Evolutionary conservation across 148 eudicot genomes (phyloP).

Genomic region (Oxyria digyna): DNA sequence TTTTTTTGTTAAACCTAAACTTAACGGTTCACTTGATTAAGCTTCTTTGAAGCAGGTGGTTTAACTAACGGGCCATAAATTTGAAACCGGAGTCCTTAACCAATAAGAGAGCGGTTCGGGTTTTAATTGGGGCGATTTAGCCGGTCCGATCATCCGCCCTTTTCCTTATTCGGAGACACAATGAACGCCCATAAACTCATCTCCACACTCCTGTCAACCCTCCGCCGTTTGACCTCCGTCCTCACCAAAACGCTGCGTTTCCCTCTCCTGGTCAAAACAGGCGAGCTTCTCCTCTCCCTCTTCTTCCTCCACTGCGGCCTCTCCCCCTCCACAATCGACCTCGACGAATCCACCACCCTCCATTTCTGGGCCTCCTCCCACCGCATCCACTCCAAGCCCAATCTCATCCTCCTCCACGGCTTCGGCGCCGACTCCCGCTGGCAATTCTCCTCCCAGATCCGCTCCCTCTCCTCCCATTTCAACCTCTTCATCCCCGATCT

Average conservation of each 20-base stretch:
- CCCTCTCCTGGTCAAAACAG: slow-evolving; percentile 22
- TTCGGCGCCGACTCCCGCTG: slow-evolving; percentile 44
- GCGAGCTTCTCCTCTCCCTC: slow-evolving; percentile 16
- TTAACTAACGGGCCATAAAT: no score
- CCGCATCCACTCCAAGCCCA: slow-evolving; percentile 27
- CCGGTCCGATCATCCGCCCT: no score
- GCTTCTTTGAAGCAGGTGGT: no score
- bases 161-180: neutral
- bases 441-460: slow-evolving; percentile 35
- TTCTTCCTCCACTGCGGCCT: slow-evolving; percentile 29
- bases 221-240: slow-evolving; percentile 3
- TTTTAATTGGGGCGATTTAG: no score
- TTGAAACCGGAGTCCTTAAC: no score
- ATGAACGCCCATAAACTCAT: slow-evolving; percentile 9
- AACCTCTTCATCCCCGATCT: slow-evolving; percentile 59
- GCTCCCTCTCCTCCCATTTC: slow-evolving; percentile 25
- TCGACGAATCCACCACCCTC: slow-evolving; percentile 43
- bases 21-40: no score
- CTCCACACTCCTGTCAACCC: slow-evolving; percentile 1
- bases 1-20: no score
- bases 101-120: no score
- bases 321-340: slow-evolving; percentile 28
- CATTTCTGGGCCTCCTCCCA: slow-evolving; percentile 34
- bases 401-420: slow-evolving; percentile 49
- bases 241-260: slow-evolving; percentile 13